Base-by-base conservation (phyloP, 495 filamentous ascomycete species). In the Darksidea phi region DNA sequence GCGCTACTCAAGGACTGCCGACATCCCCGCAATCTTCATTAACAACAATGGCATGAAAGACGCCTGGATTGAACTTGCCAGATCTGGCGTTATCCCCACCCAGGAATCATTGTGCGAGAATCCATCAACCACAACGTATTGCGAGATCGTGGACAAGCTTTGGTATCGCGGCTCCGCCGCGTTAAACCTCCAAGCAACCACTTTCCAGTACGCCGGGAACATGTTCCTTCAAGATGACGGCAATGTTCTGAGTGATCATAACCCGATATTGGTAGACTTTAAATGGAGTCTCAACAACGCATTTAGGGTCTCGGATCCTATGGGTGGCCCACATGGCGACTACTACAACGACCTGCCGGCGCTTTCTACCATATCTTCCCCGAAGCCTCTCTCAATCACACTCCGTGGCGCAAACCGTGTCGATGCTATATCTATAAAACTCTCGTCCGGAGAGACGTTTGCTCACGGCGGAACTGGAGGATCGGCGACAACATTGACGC, bases 91-190 rank as follows among this genome's bases (percentile, higher is more conserved):
- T 0, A 69, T 78, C 7, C 83, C 84, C 0, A 69, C 68, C 0
- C 62, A 69, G 10, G 25, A 47, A 7, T 15, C 62, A 15, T 26
- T 78, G 4, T 85, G 83, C 65, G 74, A 70, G 23, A 80, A 82
- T 64, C 80, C 82, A 0, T 76, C 77, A 38, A 64, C 70, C 4
- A 76, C 66, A 18, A 70, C 77, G 52, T 70, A 61, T 4, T 87
- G 84, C 67, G 84, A 86, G 72, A 80, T 78, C 1, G 80, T 87
- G 15, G 84, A 87, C 62, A 87, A 86, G 70, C 77, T 85, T 42
- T 76, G 85, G 48, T 85, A 84, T 68, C 76, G 84, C 11, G 75
- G 75, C 3, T 77, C 77, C 26, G 71, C 74, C 6, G 63, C 81
- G 0, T 61, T 84, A 0, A 67, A 66, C 0, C 67, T 86, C 10